Percentiles rank a stretch among this genome's conserved stretches.
Conservation (phyloP, 2,329 filamentous ascomycete species). For the Kalmusia sp. region DNA sequence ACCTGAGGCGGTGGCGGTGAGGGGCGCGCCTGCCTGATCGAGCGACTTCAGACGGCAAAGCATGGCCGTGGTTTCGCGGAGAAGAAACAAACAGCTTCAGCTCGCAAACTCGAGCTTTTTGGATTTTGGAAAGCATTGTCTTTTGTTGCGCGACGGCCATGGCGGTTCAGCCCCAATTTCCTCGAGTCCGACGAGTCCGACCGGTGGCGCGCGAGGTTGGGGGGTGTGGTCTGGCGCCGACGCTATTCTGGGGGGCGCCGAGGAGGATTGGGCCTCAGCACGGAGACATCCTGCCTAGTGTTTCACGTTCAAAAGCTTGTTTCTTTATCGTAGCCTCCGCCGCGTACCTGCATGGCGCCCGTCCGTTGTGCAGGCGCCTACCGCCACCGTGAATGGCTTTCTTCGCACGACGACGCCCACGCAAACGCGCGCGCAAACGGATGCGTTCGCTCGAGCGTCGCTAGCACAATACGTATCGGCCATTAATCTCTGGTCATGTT, state of each 20-base stretch:
- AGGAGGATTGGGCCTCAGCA: background rate
- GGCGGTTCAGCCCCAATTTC: background rate
- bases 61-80: background rate
- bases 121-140: background rate
- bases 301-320: conserved; percentile 15
- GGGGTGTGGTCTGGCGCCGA: background rate
- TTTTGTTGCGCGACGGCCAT: too few relatives aligned
- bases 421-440: background rate
- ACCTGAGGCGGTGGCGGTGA: background rate
- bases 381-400: background rate
- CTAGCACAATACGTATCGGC: background rate
- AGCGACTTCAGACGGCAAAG: conserved; percentile 6
- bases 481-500: background rate
- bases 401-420: background rate
- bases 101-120: background rate
- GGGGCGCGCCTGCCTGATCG: background rate
- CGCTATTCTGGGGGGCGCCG: background rate
- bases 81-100: background rate
- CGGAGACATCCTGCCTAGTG: conserved; percentile 3
- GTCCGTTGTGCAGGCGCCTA: background rate
- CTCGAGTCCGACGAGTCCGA: background rate
- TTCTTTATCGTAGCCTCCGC: conserved; percentile 10
- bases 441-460: background rate
- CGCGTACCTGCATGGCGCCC: conserved; percentile 11
- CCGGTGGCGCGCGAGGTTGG: too few relatives aligned